These are phyloP conservation scores for Pisolithus tinctorius DNA, from an alignment of 768 basidiomycete species.

Conservation along the genomic window DNA sequence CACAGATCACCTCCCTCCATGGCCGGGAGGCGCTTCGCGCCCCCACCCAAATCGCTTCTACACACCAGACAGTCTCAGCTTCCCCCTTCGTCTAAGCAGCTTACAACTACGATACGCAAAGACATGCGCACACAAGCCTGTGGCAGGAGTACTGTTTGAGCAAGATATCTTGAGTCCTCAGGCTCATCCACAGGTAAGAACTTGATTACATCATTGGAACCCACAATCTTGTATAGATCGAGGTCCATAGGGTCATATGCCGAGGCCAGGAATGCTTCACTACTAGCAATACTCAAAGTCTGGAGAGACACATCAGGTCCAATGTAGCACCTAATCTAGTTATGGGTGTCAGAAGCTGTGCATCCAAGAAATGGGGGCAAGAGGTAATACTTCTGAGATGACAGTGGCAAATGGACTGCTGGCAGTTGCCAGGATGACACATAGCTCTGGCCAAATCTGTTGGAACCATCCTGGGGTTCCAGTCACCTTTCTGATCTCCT, in stretches of 20 bases:
- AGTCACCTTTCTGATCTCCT: slow-evolving; percentile 4
- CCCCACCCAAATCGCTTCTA: too few species aligned
- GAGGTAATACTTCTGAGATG: slow-evolving; percentile 14
- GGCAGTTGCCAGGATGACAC: slow-evolving; percentile 11
- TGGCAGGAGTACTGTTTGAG: slow-evolving; percentile 11
- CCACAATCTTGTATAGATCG: slow-evolving; percentile 15
- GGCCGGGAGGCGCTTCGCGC: too few species aligned
- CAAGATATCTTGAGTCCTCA: slow-evolving; percentile 16
- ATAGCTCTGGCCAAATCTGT: slow-evolving; percentile 13
- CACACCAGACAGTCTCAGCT: too few species aligned
- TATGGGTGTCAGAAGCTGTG: not conserved
- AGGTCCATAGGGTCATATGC: slow-evolving; percentile 17
- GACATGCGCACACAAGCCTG: too few species aligned
- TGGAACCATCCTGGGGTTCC: slow-evolving; percentile 12
- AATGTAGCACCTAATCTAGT: slow-evolving; percentile 11
- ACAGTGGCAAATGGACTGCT: slow-evolving; percentile 19
- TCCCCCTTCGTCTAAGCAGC: too few species aligned
- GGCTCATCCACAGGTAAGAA: slow-evolving; percentile 12
- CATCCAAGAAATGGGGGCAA: not conserved
- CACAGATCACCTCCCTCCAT: too few species aligned
- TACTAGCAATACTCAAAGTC: slow-evolving; percentile 16
- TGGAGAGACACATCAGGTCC: slow-evolving; percentile 15
- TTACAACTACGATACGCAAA: too few species aligned
- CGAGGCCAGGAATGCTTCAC: slow-evolving; percentile 16
- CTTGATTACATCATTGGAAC: slow-evolving; percentile 18